Evolutionary conservation across 1,284 basidiomycete species (phyloP), one percentile per base, ranked within the genome.

Genomic region (Wolfiporia cocos): DNA sequence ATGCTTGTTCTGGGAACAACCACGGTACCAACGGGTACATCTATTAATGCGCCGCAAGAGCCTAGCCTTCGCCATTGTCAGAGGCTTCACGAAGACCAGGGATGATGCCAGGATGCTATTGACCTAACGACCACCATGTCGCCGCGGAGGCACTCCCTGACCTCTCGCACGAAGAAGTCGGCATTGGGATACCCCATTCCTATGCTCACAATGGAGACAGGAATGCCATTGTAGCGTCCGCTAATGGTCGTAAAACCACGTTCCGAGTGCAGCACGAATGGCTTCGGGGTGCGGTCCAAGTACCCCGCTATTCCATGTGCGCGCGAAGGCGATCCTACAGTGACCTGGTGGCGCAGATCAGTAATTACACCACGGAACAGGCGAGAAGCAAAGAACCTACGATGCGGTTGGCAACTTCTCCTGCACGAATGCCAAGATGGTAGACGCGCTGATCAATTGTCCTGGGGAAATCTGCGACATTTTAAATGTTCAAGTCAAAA

Each of bases 91-190:
- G n/a, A n/a, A n/a, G n/a, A n/a, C n/a, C n/a, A n/a, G n/a, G n/a
- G n/a, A n/a, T n/a, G n/a, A n/a, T n/a, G n/a, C n/a, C n/a, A n/a
- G n/a, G n/a, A n/a, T n/a, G n/a, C 10, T 42, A 55, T 39, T 44
- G 61, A 86, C 85, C 86, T 78, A 50, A 89, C 68, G 46, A 92
- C 73, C 49, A 77, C 67, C 75, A 92, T 78, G 56, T 92, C 87
- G 6, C 89, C 88, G 47, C 64, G 68, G 31, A 90, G 63, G 50
- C 84, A 84, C 56, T 91, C 89, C 44, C 88, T 73, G 14, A 76
- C 77, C 65, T 92, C 89, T 48, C 89, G 76, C 12, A 92, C 74
- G 59, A 91, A 88, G 63, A 92, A 92, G 62, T 92, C 88, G 62
- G 83, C 83, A 60, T 86, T 87, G 2, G 86, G 75, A 47, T 67